These are phyloP conservation scores for Friedmanniomyces endolithicus DNA, from an alignment of 495 filamentous ascomycete species.

Conservation along the genomic window DNA sequence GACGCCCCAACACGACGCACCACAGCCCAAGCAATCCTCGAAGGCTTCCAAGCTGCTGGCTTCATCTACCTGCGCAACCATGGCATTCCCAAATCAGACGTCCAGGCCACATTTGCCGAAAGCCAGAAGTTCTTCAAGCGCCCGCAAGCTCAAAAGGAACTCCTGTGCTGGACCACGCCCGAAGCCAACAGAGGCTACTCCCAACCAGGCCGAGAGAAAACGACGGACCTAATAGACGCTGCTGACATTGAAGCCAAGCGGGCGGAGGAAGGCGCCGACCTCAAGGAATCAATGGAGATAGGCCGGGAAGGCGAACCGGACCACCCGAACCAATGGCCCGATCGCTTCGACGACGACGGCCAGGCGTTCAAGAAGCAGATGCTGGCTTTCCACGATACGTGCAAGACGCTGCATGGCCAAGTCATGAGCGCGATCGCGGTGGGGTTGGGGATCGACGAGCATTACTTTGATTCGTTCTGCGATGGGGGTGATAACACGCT, in stretches of 20 bases:
- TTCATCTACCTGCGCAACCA: conserved; percentile 85
- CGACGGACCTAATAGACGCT: conserved; percentile 44
- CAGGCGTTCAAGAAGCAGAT: conserved; percentile 58
- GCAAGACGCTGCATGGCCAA: conserved; percentile 60
- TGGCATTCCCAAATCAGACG: conserved; percentile 45
- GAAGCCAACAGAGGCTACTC: conserved; percentile 51
- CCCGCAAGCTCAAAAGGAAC: conserved; percentile 55
- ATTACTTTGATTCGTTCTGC: conserved; percentile 67
- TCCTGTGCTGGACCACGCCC: conserved; percentile 28
- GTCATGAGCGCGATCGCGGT: conserved; percentile 85
- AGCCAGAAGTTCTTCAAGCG: conserved; percentile 70
- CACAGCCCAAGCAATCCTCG: conserved; percentile 58
- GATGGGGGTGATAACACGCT: conserved; percentile 71
- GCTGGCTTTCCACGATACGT: conserved; percentile 56
- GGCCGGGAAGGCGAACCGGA: conserved; percentile 58
- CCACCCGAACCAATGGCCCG: conserved; percentile 72
- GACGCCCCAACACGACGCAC: conserved; percentile 47
- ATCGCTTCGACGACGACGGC: conserved; percentile 43
- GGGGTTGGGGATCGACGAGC: conserved; percentile 59
- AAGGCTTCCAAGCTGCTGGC: conserved; percentile 72
- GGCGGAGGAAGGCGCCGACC: conserved; percentile 47
- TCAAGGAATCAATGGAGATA: conserved; percentile 79
- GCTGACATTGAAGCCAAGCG: conserved; percentile 48
- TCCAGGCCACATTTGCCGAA: conserved; percentile 47
- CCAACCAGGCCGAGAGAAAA: conserved; percentile 65